Evolutionary conservation across 345 rosid species (phyloP), one percentile per base, ranked within the genome.

Genomic region (Syzygium jambos): DNA sequence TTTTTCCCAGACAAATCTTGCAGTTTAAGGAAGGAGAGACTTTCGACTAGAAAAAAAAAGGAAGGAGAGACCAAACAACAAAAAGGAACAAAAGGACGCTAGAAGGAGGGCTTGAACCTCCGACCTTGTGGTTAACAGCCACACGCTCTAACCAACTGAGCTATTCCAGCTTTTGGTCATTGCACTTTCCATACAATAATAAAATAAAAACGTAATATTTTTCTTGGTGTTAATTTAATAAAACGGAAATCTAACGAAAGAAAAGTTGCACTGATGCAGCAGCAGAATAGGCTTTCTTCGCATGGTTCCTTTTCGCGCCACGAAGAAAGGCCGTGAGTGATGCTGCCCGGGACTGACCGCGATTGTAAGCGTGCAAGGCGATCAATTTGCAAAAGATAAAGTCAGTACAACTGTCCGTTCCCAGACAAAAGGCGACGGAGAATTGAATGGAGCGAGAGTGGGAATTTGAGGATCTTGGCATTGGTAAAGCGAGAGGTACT

Each of bases 61-160:
- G 57, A 52, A 49, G 84, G 27, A 9, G 16, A 17, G 25, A 11
- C 52, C 9, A 5, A 30, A 21, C 6, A 27, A 22, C 15, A 6
- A 17, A 13, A 51, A 27, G 2, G 11, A 23, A 7, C 11, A 14
- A 9, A 21, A 2, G 1, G 13, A 11, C 86, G 86, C 86, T 84
- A 84, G 86, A 84, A 84, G 86, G 86, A 84, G 86, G 86, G 86
- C 86, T 84, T 84, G 86, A 84, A 84, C 86, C 86, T 84, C 86
- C 86, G 94, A 94, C 93, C 95, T 93, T 92, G 91, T 92, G 94
- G 96, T 93, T 94, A 93, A 94, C 94, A 92, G 94, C 93, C 94
- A 92, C 92, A 92, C 92, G 93, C 95, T 94, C 92, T 90, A 93
- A 53, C 94, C 94, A 88, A 90, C 94, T 93, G 93, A 93, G 93